These are phyloP conservation scores for Heterobasidion annosum DNA, from an alignment of 1,284 basidiomycete species.

Conservation along the genomic window DNA sequence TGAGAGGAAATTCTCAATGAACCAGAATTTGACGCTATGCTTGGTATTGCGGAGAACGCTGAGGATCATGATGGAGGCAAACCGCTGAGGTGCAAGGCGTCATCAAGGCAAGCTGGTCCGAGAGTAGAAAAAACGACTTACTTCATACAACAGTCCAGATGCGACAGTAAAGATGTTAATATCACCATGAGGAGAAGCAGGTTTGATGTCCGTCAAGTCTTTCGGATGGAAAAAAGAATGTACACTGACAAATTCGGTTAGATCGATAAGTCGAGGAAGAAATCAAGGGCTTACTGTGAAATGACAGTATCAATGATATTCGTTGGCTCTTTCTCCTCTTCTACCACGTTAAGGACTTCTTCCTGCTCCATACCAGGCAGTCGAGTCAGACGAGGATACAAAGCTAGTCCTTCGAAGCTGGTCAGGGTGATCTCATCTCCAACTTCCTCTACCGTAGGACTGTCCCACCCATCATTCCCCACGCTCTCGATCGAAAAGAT, in stretches of 20 bases:
- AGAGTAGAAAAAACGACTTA: slow-evolving; percentile 18
- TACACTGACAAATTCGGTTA: not conserved
- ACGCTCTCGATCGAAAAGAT: slow-evolving; percentile 81
- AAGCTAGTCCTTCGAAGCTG: slow-evolving; percentile 80
- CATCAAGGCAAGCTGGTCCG: not conserved
- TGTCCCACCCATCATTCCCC: slow-evolving; percentile 79
- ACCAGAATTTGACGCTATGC: slow-evolving; percentile 97
- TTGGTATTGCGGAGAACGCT: slow-evolving; percentile 93
- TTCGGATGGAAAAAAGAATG: not conserved
- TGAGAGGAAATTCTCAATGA: slow-evolving; percentile 98
- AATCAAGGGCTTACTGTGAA: slow-evolving; percentile 34
- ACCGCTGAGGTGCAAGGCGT: slow-evolving; percentile 50
- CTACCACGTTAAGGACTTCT: slow-evolving; percentile 63
- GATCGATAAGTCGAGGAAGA: not conserved
- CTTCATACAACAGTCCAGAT: slow-evolving; percentile 93
- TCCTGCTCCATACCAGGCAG: slow-evolving; percentile 70
- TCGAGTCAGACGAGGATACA: slow-evolving; percentile 76
- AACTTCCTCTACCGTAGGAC: slow-evolving; percentile 52
- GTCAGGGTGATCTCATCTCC: slow-evolving; percentile 73
- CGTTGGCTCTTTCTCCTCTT: slow-evolving; percentile 18
- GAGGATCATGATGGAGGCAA: slow-evolving; percentile 97
- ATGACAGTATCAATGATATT: slow-evolving; percentile 37
- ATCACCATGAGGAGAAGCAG: slow-evolving; percentile 50
- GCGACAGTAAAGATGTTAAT: slow-evolving; percentile 99
- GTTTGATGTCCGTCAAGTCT: not conserved